Evolutionary conservation across 2,329 filamentous ascomycete genomes (phyloP), one percentile per base, ranked within the genome.

Genomic region (Capronia americana): DNA sequence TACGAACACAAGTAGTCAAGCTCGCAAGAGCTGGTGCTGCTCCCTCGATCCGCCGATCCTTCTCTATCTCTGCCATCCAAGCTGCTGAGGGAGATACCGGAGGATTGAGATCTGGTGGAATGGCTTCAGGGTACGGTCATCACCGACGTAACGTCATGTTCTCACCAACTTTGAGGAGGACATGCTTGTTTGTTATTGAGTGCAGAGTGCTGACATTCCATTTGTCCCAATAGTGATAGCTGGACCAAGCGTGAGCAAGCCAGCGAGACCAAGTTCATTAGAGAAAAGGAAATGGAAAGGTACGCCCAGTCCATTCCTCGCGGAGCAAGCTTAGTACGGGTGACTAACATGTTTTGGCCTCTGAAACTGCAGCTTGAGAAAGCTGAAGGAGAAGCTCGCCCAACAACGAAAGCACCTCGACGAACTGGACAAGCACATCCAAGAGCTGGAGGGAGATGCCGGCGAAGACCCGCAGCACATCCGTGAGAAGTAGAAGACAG

Each of bases 231-330:
- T 50, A 56, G 50, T 55, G 55, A 73, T 72, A 96, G 94, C 64
- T 99, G 97, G 87, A 92, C 90, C 82, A 90, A 90, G 82, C 92
- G 95, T 74, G 95, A 99, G 82, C 87, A 90, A 78, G 94, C 94
- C 73, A 86, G 83, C 77, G 95, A 98, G 84, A 90, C 93, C 79
- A 87, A 87, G 74, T 92, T 91, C 81, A 93, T 99, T 82, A 88
- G 88, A 75, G 84, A 91, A 83, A 91, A 93, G 77, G 95, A 98
- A 87, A 88, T 88, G 82, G 89, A 93, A 83, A 97, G 97, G 92
- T 83, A 76, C 59, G 77, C 48, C 28, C 17, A 7, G 17, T n/a
- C 5, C 38, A 44, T n/a, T n/a, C 38, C 17, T 44, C 17, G 8
- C 1, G 38, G 38, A 41, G 17, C 7, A 44, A 17, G 34, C 12